These are phyloP conservation scores for Phaeomoniella chlamydospora DNA, from an alignment of 2,329 filamentous ascomycete genomes.

Conservation along the genomic window DNA sequence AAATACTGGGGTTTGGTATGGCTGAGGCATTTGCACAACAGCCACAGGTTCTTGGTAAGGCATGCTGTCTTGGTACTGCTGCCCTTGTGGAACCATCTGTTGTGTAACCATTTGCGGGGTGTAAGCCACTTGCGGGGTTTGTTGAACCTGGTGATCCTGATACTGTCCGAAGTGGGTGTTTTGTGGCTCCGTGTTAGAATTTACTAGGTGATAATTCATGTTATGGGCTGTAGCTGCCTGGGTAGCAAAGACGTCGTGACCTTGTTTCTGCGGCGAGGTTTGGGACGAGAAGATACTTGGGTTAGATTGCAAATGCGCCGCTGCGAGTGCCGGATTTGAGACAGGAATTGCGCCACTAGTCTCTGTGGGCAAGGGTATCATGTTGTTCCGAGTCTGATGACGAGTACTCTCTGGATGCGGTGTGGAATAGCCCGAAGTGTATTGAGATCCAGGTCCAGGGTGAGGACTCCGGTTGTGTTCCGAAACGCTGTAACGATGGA, in stretches of 20 bases:
- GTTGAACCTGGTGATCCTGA: neutral
- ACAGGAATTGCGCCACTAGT: neutral
- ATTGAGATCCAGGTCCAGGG: neutral
- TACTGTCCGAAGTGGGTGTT: neutral
- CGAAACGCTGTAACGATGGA: constrained; percentile 1
- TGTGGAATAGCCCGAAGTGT: too few relatives aligned
- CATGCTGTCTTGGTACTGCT: neutral
- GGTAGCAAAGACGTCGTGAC: neutral
- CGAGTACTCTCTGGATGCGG: too few relatives aligned
- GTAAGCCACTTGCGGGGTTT: neutral
- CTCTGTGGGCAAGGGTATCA: too few relatives aligned
- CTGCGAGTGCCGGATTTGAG: neutral
- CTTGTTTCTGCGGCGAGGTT: neutral
- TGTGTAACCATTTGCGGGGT: neutral
- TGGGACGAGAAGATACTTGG: neutral
- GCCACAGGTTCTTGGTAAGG: constrained; percentile 1
- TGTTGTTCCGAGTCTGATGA: too few relatives aligned
- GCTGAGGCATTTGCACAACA: neutral
- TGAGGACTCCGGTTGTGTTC: neutral
- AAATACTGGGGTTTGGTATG: neutral
- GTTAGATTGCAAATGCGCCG: neutral
- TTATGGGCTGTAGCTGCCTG: neutral
- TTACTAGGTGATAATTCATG: neutral
- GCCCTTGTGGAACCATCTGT: neutral
- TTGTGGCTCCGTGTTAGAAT: neutral